These are phyloP conservation scores for Yamadazyma sp. DNA, from an alignment of 805 yeast species.

Conservation along the genomic window DNA sequence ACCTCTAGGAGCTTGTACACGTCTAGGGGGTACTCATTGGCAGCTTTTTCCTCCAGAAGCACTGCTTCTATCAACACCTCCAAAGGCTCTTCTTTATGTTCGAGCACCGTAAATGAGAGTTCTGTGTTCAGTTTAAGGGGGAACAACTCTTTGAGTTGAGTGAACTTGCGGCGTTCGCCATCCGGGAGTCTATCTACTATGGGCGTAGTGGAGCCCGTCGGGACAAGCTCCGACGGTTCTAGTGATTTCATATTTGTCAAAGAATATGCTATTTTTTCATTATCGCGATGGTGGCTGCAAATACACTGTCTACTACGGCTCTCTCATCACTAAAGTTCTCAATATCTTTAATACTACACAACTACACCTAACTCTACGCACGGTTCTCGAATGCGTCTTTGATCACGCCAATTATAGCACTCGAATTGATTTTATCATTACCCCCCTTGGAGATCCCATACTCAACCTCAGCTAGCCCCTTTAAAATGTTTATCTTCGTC, in stretches of 20 bases:
- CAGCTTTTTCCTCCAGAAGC: not conserved
- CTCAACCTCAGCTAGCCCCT: slow-evolving; percentile 82
- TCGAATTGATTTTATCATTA: slow-evolving; percentile 81
- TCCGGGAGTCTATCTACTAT: too few species aligned
- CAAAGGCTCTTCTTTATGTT: not conserved
- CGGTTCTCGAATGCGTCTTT: slow-evolving; percentile 57
- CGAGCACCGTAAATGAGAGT: not conserved
- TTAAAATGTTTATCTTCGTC: slow-evolving; percentile 63
- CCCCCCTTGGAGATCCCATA: slow-evolving; percentile 92
- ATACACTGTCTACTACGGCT: not conserved
- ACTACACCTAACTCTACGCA: slow-evolving; percentile 1
- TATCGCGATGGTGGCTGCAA: slow-evolving; percentile 7
- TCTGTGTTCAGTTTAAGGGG: slow-evolving; percentile 1
- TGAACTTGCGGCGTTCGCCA: not conserved
- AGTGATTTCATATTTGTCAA: too few species aligned
- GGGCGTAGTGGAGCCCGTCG: too few species aligned
- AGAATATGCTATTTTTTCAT: too few species aligned
- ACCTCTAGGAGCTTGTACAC: slow-evolving; percentile 7
- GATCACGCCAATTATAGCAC: slow-evolving; percentile 86
- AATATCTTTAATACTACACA: not conserved
- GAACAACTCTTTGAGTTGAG: slow-evolving; percentile 3
- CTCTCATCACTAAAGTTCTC: not conserved
- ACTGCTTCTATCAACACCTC: slow-evolving; percentile 2
- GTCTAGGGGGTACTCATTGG: slow-evolving; percentile 3
- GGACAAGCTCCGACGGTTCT: too few species aligned